Evolutionary conservation across 352 stramenopile genomes (phyloP).

Genomic region (Globisporangium spinosum): DNA sequence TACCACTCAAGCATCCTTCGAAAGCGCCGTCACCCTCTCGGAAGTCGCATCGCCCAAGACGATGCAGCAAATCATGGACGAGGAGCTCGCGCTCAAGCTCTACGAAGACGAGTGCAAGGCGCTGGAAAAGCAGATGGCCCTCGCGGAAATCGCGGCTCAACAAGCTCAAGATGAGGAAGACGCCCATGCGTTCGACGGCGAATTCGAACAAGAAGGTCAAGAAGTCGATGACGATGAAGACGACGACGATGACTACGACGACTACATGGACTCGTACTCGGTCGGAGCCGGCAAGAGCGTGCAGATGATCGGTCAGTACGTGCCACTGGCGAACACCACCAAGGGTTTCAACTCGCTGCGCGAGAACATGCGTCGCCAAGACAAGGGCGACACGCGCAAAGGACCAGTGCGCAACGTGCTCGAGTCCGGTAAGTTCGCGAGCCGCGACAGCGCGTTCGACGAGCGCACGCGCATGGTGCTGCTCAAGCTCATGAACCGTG

Average conservation of each 20-base stretch:
- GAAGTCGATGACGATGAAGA: conserved; percentile 9
- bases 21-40: neutral
- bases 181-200: conserved; percentile 1
- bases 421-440: conserved; percentile 30
- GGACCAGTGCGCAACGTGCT: conserved; percentile 13
- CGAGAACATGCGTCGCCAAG: conserved; percentile 32
- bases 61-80: conserved; percentile 68
- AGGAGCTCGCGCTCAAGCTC: conserved; percentile 47
- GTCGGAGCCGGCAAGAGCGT: conserved; percentile 2
- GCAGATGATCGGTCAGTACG: conserved; percentile 11
- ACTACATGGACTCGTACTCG: conserved; percentile 19
- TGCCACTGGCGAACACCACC: neutral
- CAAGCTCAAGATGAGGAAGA: conserved; percentile 6
- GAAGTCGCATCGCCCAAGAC: conserved; percentile 12
- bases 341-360: conserved; percentile 28
- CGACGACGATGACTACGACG: conserved; percentile 22
- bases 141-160: conserved; percentile 11
- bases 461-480: conserved; percentile 42
- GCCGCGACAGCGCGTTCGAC: conserved; percentile 52
- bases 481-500: conserved; percentile 43
- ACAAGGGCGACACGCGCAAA: conserved; percentile 25
- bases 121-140: conserved; percentile 8
- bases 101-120: conserved; percentile 27
- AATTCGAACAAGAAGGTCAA: conserved; percentile 9
- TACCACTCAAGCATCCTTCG: neutral